Evolutionary conservation across 2,329 filamentous ascomycete genomes (phyloP).

Genomic region (Exophiala phaeomuriformis): DNA sequence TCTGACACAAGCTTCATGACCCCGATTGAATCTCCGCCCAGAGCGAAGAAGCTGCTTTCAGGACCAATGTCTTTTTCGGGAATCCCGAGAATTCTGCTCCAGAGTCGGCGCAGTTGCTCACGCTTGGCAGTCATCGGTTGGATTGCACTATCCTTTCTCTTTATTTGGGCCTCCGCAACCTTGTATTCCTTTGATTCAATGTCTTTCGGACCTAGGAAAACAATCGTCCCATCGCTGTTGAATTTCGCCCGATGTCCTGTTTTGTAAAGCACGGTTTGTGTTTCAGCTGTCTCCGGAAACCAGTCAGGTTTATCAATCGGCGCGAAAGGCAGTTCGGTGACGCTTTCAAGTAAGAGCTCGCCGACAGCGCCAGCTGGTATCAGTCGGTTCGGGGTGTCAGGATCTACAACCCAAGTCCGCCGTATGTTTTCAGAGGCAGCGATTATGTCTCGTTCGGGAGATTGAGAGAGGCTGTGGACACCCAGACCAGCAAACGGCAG

Average conservation of each 20-base stretch:
- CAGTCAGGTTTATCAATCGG: slow-evolving; percentile 30
- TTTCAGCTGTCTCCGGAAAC: slow-evolving; percentile 33
- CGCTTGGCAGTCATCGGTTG: slow-evolving; percentile 8
- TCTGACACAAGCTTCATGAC: slow-evolving; percentile 29
- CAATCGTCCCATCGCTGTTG: slow-evolving; percentile 29
- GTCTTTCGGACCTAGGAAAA: slow-evolving; percentile 33
- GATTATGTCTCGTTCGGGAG: background rate
- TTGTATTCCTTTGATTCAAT: slow-evolving; percentile 34
- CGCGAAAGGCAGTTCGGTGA: slow-evolving; percentile 30
- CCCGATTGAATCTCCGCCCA: slow-evolving; percentile 30
- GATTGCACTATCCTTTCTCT: background rate
- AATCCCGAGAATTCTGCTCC: slow-evolving; percentile 47
- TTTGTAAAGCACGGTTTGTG: slow-evolving; percentile 30
- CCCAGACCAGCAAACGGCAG: slow-evolving; percentile 39
- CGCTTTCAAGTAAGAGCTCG: slow-evolving; percentile 36
- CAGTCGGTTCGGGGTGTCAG: slow-evolving; percentile 33
- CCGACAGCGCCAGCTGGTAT: slow-evolving; percentile 32
- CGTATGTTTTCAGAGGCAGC: background rate
- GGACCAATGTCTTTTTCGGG: slow-evolving; percentile 30
- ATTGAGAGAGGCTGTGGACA: slow-evolving; percentile 24
- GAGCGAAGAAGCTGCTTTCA: slow-evolving; percentile 29
- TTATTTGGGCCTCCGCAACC: slow-evolving; percentile 36
- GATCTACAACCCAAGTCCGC: slow-evolving; percentile 37
- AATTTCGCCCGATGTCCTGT: slow-evolving; percentile 33
- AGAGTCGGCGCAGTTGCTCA: slow-evolving; percentile 41